Percentiles rank a stretch among this genome's conserved stretches.
phyloP scores from a whole-genome alignment of 2,329 filamentous ascomycete genomes.

The Cercospora zeae-maydis region DNA sequence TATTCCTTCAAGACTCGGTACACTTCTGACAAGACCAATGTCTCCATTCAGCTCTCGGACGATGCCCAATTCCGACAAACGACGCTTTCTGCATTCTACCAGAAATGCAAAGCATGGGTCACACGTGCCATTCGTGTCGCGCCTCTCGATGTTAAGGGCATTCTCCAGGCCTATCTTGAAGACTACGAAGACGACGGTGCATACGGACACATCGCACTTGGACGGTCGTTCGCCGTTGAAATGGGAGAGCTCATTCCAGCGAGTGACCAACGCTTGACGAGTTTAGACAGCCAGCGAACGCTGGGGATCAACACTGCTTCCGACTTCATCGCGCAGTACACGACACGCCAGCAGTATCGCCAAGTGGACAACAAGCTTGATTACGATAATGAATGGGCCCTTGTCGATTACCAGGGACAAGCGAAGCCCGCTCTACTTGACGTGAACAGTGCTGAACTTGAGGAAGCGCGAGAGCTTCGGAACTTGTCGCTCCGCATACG shows the following conservation, averaged over 20 bases:
- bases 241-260: slow-evolving; percentile 83
- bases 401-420: slow-evolving; percentile 32
- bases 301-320: slow-evolving; percentile 85
- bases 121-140: slow-evolving; percentile 75
- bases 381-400: slow-evolving; percentile 30
- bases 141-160: slow-evolving; percentile 87
- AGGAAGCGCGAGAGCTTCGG: slow-evolving; percentile 59
- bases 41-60: slow-evolving; percentile 88
- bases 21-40: slow-evolving; percentile 69
- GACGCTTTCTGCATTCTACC: slow-evolving; percentile 75
- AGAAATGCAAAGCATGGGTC: slow-evolving; percentile 76
- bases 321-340: slow-evolving; percentile 96
- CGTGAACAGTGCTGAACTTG: slow-evolving; percentile 34
- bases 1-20: slow-evolving; percentile 85
- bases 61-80: slow-evolving; percentile 77
- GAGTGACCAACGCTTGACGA: slow-evolving; percentile 79
- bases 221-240: slow-evolving; percentile 89
- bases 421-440: slow-evolving; percentile 13
- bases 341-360: slow-evolving; percentile 90
- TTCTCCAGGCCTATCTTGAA: slow-evolving; percentile 93
- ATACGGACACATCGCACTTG: slow-evolving; percentile 88
- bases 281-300: slow-evolving; percentile 71
- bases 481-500: slow-evolving; percentile 69
- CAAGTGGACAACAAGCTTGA: slow-evolving; percentile 64
- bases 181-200: slow-evolving; percentile 88